Evolutionary conservation across 805 yeast genomes (phyloP).

Genomic region (Pichia paraexigua): DNA sequence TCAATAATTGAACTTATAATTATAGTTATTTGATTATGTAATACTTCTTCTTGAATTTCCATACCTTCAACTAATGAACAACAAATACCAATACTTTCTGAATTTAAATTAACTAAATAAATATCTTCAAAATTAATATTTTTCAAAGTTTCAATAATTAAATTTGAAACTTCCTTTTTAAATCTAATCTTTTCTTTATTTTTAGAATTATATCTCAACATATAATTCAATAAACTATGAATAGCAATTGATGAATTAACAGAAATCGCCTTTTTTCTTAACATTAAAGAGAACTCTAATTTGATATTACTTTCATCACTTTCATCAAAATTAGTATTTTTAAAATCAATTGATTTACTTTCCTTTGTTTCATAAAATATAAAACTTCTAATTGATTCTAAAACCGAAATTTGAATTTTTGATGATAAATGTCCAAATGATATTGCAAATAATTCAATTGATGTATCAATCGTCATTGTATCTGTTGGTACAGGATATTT

Average conservation of each 20-base stretch:
- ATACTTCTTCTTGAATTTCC: slow-evolving; percentile 15
- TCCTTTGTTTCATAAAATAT: slow-evolving; percentile 34
- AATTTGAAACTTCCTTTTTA: slow-evolving; percentile 15
- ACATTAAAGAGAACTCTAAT: slow-evolving; percentile 8
- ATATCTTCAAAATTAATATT: slow-evolving; percentile 18
- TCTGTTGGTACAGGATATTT: slow-evolving; percentile 35
- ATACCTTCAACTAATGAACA: slow-evolving; percentile 19
- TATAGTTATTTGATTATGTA: slow-evolving; percentile 39
- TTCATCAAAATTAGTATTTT: slow-evolving; percentile 5
- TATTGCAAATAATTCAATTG: slow-evolving; percentile 67
- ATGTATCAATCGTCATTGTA: slow-evolving; percentile 59
- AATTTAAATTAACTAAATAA: slow-evolving; percentile 20
- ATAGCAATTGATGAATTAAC: slow-evolving; percentile 60
- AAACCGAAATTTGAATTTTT: slow-evolving; percentile 79
- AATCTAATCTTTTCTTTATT: slow-evolving; percentile 13
- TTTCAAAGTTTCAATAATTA: slow-evolving; percentile 25
- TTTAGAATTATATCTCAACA: slow-evolving; percentile 17
- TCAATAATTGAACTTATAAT: slow-evolving; percentile 59
- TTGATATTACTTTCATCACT: slow-evolving; percentile 8
- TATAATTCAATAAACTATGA: slow-evolving; percentile 38
- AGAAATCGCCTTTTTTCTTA: slow-evolving; percentile 39
- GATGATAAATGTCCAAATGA: slow-evolving; percentile 64
- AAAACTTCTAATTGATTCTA: slow-evolving; percentile 65
- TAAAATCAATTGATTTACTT: slow-evolving; percentile 8
- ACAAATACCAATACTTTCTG: slow-evolving; percentile 27